phyloP scores from a whole-genome alignment of 2,329 filamentous ascomycete genomes.

The Cladosporium sp. region DNA sequence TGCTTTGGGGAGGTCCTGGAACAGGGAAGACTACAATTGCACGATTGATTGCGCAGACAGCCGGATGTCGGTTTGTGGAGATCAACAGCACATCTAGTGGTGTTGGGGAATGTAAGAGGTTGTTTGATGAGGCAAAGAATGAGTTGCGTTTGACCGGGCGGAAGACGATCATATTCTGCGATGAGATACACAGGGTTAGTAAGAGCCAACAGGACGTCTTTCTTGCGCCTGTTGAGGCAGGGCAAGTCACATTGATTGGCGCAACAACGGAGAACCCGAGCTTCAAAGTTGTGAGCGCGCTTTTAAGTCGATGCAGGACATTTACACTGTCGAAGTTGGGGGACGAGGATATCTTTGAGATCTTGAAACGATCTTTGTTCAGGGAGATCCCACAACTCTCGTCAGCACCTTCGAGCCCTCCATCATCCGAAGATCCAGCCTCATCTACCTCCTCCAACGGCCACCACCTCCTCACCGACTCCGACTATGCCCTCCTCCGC shows the following conservation, averaged over 20 bases:
- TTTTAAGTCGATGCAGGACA: conserved; percentile 82
- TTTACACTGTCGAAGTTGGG: conserved; percentile 77
- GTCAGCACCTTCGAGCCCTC: conserved; percentile 33
- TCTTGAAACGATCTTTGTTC: conserved; percentile 68
- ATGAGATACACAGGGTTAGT: conserved; percentile 85
- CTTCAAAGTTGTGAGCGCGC: conserved; percentile 82
- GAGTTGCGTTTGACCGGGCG: conserved; percentile 76
- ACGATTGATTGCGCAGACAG: conserved; percentile 75
- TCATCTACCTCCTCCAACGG: conserved; percentile 19
- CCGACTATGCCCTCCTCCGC: conserved; percentile 57
- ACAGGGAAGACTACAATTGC: conserved; percentile 91
- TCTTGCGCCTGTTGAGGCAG: conserved; percentile 58
- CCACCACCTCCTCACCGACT: conserved; percentile 55
- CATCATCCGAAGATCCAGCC: conserved; percentile 16
- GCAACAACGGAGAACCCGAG: conserved; percentile 96
- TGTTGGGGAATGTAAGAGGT: conserved; percentile 84
- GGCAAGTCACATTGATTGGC: conserved; percentile 84
- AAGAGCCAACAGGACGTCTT: conserved; percentile 8
- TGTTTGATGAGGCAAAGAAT: conserved; percentile 76
- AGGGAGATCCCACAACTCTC: conserved; percentile 44
- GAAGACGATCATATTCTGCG: conserved; percentile 94
- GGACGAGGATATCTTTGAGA: conserved; percentile 63
- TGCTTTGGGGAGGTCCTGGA: conserved; percentile 79
- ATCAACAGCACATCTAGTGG: conserved; percentile 90
- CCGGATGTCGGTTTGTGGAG: conserved; percentile 83